Conservation (phyloP, 257 asterid genomes). For the Apocynum venetum region DNA sequence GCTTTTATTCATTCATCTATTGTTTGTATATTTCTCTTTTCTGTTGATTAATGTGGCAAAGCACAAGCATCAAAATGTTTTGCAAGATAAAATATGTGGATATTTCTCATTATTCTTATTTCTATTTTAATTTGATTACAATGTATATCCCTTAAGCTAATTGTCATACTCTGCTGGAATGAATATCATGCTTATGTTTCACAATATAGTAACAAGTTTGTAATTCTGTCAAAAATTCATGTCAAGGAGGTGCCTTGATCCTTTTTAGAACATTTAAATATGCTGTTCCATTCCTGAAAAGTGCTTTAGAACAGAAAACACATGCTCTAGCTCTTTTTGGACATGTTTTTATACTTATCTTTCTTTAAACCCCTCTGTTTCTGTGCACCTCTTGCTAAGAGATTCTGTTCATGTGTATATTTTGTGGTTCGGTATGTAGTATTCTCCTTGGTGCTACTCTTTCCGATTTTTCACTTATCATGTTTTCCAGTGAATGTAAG, state of each 20-base stretch:
- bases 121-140: not conserved
- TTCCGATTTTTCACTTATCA: not conserved
- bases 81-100: not conserved
- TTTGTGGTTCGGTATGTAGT: not conserved
- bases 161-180: not conserved
- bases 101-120: not conserved
- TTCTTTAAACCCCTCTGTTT: not conserved
- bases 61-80: not conserved
- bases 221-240: not conserved
- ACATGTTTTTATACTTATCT: not conserved
- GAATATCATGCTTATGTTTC: not conserved
- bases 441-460: conserved; percentile 6
- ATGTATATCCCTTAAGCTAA: not conserved
- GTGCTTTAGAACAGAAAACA: not conserved
- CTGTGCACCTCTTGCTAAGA: not conserved
- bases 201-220: not conserved
- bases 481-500: not conserved
- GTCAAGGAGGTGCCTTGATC: not conserved
- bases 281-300: not conserved
- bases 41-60: not conserved
- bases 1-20: not conserved
- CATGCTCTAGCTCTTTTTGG: not conserved
- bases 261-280: not conserved
- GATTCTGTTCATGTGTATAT: not conserved
- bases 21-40: not conserved